phyloP scores from a whole-genome alignment of 805 yeast species.

The Metschnikowia lochheadii region DNA sequence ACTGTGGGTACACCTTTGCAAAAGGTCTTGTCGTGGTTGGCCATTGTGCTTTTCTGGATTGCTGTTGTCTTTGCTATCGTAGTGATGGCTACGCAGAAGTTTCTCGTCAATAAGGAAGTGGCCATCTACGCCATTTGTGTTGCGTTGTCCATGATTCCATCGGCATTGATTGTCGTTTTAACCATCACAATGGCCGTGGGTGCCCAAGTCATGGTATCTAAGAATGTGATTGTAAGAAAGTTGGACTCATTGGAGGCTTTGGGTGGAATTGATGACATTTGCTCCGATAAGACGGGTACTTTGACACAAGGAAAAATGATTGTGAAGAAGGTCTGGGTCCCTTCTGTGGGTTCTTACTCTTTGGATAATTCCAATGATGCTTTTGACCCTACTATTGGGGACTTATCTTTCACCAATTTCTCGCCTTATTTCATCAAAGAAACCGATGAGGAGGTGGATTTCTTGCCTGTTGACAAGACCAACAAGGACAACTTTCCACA shows the following conservation, averaged over 20 bases:
- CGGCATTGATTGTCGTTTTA: conserved; percentile 72
- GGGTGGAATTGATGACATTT: conserved; percentile 75
- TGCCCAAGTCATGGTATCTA: conserved; percentile 65
- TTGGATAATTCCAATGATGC: conserved; percentile 57
- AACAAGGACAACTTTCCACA: conserved; percentile 19
- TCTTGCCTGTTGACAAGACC: conserved; percentile 18
- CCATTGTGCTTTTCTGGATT: conserved; percentile 62
- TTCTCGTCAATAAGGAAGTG: conserved; percentile 71
- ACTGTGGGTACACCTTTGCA: conserved; percentile 81
- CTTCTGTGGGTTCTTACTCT: conserved; percentile 53
- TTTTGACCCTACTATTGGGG: conserved; percentile 60
- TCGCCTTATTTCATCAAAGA: conserved; percentile 35
- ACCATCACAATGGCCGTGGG: conserved; percentile 87
- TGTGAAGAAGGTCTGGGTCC: conserved; percentile 66
- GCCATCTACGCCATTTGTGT: conserved; percentile 89
- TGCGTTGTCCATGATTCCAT: conserved; percentile 77
- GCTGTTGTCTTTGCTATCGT: conserved; percentile 86
- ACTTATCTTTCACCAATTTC: conserved; percentile 31
- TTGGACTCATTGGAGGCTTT: conserved; percentile 74
- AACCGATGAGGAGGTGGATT: conserved; percentile 36
- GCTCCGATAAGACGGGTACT: conserved; percentile 83
- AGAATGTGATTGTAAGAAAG: conserved; percentile 70
- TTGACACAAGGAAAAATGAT: conserved; percentile 78
- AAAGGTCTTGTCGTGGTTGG: conserved; percentile 69
- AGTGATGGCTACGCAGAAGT: conserved; percentile 80